These are phyloP conservation scores for Ogataea allantospora DNA, from an alignment of 805 yeast genomes.

Conservation along the genomic window DNA sequence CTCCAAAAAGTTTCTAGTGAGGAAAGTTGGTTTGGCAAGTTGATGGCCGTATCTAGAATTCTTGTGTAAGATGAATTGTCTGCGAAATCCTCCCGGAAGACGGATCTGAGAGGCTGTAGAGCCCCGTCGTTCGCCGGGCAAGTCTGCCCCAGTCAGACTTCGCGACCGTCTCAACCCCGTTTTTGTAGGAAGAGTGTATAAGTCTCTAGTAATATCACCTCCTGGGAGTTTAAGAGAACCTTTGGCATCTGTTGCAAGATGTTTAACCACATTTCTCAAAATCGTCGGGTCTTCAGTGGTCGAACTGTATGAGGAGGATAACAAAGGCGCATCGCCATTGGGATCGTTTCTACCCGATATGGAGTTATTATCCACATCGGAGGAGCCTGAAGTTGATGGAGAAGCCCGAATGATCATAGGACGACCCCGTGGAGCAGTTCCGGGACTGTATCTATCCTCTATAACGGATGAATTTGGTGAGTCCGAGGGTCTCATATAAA, in stretches of 20 bases:
- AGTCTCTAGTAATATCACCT: constrained; percentile 51
- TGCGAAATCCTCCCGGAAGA: constrained; percentile 81
- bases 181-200: constrained; percentile 34
- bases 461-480: constrained; percentile 27
- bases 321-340: constrained; percentile 2
- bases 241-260: constrained; percentile 35
- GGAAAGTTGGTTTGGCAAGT: constrained; percentile 40
- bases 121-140: constrained; percentile 45
- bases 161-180: constrained; percentile 25
- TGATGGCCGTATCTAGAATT: constrained; percentile 30
- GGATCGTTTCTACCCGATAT: constrained; percentile 8
- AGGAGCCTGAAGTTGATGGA: constrained; percentile 22
- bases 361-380: constrained; percentile 13
- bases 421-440: constrained; percentile 1
- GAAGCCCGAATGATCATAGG: constrained; percentile 9
- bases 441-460: constrained; percentile 18
- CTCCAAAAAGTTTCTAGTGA: constrained; percentile 73
- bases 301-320: constrained; percentile 26
- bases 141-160: constrained; percentile 30
- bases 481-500: constrained; percentile 15
- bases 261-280: constrained; percentile 35
- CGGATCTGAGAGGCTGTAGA: constrained; percentile 67
- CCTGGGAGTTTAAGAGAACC: constrained; percentile 42
- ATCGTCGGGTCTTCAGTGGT: constrained; percentile 35
- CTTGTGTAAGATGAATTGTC: constrained; percentile 54